Evolutionary conservation across 495 filamentous ascomycete genomes (phyloP), one percentile per base, ranked within the genome.

Genomic region (Cercophora sp.): DNA sequence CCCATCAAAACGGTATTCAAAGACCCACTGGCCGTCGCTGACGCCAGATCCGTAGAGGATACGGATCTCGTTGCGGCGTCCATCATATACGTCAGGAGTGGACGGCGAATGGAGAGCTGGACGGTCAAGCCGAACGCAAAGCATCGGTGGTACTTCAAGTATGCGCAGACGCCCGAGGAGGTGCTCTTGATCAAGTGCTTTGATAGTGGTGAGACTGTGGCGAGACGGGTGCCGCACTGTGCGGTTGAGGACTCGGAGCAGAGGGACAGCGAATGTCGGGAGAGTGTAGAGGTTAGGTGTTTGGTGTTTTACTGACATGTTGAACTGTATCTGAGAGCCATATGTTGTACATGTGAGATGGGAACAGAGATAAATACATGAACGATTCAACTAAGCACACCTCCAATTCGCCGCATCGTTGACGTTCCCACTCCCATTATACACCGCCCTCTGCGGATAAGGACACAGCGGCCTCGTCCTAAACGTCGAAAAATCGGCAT

Each of bases 141-240:
- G 1, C 82, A 89, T 66, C 69, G 75, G 59, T 95, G 89, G 88
- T 82, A 81, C 63, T 96, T 93, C 68, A 86, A 86, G 79, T 84
- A 79, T 41, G 86, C 82, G 1, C 75, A 85, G 60, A 72, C 73
- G 22, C 80, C 84, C 5, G 70, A 80, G 42, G 70, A 86, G 69
- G 81, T 85, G 10, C 69, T 79, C 20, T 56, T 88, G 44, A 85
- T 88, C 64, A 87, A 87, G 69, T 87, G 84, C 61, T 87, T 84
- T 68, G 83, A 87, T 66, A 39, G 36, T 9, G 36, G 22, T 18
- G 36, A 39, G 15, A 79, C 77, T 71, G 79, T 79, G 60, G 62
- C 72, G 23, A 79, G 84, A 8, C 75, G 88, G 52, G 74, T 80
- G 43, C 84, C 83, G 41, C 85, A 88, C 61, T 74, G 75, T 5